These are phyloP conservation scores for Aspergillus ruber DNA, from an alignment of 2,329 filamentous ascomycete genomes.

Conservation along the genomic window DNA sequence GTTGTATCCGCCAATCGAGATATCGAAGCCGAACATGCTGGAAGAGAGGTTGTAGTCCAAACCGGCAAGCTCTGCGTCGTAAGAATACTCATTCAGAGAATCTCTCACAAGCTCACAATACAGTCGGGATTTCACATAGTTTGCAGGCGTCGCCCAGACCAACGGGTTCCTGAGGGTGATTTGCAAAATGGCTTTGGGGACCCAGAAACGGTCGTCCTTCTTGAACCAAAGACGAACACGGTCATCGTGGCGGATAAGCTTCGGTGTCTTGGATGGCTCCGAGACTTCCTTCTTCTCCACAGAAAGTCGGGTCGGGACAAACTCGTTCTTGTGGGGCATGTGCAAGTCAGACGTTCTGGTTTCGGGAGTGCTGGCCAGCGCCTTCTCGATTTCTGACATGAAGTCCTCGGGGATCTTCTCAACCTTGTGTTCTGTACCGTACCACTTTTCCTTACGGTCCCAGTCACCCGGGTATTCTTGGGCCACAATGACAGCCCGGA, in stretches of 20 bases:
- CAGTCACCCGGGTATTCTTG: constrained; percentile 77
- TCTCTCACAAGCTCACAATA: constrained; percentile 84
- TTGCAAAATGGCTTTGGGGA: constrained; percentile 84
- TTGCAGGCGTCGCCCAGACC: constrained; percentile 71
- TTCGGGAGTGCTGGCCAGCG: constrained; percentile 51
- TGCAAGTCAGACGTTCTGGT: constrained; percentile 66
- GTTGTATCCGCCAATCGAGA: constrained; percentile 85
- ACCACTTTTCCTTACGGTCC: constrained; percentile 92
- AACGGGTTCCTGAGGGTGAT: constrained; percentile 74
- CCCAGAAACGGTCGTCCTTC: constrained; percentile 98
- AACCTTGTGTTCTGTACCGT: constrained; percentile 85
- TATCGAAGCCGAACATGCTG: constrained; percentile 65
- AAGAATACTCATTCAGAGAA: constrained; percentile 85
- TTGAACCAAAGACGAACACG: constrained; percentile 87
- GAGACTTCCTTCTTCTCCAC: constrained; percentile 91
- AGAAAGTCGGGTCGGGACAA: constrained; percentile 86
- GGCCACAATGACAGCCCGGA: constrained; percentile 75
- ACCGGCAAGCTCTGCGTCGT: constrained; percentile 90
- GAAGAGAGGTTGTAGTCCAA: constrained; percentile 73
- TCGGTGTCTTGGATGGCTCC: constrained; percentile 66
- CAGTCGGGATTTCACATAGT: constrained; percentile 68
- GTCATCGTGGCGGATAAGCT: constrained; percentile 77
- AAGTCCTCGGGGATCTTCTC: constrained; percentile 74
- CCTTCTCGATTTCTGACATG: constrained; percentile 61
- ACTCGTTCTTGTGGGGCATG: constrained; percentile 88